Evolutionary conservation across 2,329 filamentous ascomycete genomes (phyloP).

Genomic region (Penicillium polonicum): DNA sequence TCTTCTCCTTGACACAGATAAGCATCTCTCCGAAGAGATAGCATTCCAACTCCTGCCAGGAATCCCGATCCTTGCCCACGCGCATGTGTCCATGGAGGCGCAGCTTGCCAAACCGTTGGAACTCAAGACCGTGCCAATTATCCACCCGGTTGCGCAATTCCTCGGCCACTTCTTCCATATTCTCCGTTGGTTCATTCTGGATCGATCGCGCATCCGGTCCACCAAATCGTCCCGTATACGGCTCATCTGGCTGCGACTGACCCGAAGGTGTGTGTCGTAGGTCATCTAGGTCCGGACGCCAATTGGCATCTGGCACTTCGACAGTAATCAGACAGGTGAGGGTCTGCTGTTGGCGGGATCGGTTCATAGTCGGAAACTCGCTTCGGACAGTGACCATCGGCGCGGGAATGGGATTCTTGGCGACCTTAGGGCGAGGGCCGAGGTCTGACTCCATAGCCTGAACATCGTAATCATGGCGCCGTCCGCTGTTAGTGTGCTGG

Average conservation of each 20-base stretch:
- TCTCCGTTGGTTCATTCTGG: conserved; percentile 73
- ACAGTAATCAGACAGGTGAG: conserved; percentile 92
- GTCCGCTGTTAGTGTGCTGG: conserved; percentile 62
- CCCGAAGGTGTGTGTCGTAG: conserved; percentile 56
- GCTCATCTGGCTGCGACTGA: conserved; percentile 50
- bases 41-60: conserved; percentile 97
- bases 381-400: conserved; percentile 93
- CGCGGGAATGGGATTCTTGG: conserved; percentile 83
- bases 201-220: conserved; percentile 56
- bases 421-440: conserved; percentile 63
- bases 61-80: conserved; percentile 92
- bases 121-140: conserved; percentile 97
- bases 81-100: conserved; percentile 84
- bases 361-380: conserved; percentile 90
- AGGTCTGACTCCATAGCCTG: conserved; percentile 92
- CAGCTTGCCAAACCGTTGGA: conserved; percentile 86
- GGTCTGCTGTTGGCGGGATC: conserved; percentile 90
- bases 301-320: conserved; percentile 89
- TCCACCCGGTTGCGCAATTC: conserved; percentile 84
- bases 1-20: conserved; percentile 99
- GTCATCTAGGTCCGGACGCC: conserved; percentile 82
- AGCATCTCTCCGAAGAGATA: conserved; percentile 98
- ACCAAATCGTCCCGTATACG: conserved; percentile 52
- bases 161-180: conserved; percentile 81
- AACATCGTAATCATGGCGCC: conserved; percentile 90